These are phyloP conservation scores for Vitis labrusca DNA, from an alignment of 164 flowering plant species.

Conservation along the genomic window DNA sequence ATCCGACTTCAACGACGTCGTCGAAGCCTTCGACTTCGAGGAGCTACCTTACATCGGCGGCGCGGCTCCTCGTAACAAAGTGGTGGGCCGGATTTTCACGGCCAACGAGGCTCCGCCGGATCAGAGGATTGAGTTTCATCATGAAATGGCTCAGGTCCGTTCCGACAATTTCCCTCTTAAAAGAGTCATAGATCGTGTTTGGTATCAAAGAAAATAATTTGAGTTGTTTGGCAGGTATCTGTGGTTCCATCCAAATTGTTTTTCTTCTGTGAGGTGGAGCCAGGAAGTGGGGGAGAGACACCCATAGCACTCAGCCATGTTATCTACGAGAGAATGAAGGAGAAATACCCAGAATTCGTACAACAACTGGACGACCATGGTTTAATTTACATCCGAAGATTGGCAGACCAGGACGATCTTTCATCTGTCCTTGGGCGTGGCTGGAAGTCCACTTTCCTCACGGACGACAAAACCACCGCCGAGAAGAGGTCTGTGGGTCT, in stretches of 20 bases:
- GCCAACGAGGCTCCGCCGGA: too few species aligned
- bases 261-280: slow-evolving; percentile 91
- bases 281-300: slow-evolving; percentile 83
- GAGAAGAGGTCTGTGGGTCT: slow-evolving; percentile 69
- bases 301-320: slow-evolving; percentile 89
- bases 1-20: slow-evolving; percentile 66
- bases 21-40: slow-evolving; percentile 53
- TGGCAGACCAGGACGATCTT: slow-evolving; percentile 82
- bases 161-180: too few species aligned
- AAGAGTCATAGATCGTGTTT: too few species aligned
- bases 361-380: slow-evolving; percentile 68
- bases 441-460: slow-evolving; percentile 89
- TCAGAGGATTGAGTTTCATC: too few species aligned
- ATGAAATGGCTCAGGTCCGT: too few species aligned
- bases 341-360: slow-evolving; percentile 76
- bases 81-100: too few species aligned
- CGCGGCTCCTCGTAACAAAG: too few species aligned
- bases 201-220: too few species aligned
- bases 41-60: too few species aligned
- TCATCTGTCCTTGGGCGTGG: slow-evolving; percentile 93
- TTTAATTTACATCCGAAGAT: slow-evolving; percentile 60
- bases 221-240: slow-evolving; percentile 56
- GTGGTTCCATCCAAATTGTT: slow-evolving; percentile 83
- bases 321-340: slow-evolving; percentile 78
- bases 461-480: slow-evolving; percentile 67